A percentile compares a stretch with the other conserved stretches of the same genome.
Conservation (phyloP, 306 rosid genomes). For the Sphenostylis stenocarpa region DNA sequence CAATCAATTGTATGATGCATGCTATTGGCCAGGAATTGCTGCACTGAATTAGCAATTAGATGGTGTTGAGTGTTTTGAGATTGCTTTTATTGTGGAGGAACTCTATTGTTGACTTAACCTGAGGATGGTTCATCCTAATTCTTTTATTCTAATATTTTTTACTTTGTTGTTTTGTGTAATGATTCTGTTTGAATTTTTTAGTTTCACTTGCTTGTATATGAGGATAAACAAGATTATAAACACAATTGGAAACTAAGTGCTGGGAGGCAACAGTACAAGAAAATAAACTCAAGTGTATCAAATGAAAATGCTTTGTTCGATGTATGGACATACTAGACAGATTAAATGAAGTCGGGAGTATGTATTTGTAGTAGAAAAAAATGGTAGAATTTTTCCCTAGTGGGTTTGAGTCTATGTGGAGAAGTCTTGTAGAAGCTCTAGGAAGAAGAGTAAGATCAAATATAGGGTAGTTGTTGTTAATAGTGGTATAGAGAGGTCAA, state of each 20-base stretch:
- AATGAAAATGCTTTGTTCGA: background rate
- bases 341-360: background rate
- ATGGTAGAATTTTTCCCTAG: background rate
- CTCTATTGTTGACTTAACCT: background rate
- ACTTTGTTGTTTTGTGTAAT: background rate
- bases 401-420: background rate
- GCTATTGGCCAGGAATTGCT: background rate
- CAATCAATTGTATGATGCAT: background rate
- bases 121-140: background rate
- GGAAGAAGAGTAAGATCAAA: background rate
- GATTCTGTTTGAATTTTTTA: background rate
- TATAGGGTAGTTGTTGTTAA: background rate
- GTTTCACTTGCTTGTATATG: constrained; percentile 3
- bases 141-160: background rate
- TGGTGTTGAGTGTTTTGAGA: constrained; percentile 19
- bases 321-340: background rate
- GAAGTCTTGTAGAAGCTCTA: background rate
- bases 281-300: background rate
- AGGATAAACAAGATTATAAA: background rate
- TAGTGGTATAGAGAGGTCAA: background rate
- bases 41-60: constrained; percentile 8
- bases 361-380: background rate
- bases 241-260: background rate
- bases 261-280: background rate
- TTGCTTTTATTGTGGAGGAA: background rate